phyloP scores from a whole-genome alignment of 1,284 basidiomycete genomes.

The Tremellales sp. region DNA sequence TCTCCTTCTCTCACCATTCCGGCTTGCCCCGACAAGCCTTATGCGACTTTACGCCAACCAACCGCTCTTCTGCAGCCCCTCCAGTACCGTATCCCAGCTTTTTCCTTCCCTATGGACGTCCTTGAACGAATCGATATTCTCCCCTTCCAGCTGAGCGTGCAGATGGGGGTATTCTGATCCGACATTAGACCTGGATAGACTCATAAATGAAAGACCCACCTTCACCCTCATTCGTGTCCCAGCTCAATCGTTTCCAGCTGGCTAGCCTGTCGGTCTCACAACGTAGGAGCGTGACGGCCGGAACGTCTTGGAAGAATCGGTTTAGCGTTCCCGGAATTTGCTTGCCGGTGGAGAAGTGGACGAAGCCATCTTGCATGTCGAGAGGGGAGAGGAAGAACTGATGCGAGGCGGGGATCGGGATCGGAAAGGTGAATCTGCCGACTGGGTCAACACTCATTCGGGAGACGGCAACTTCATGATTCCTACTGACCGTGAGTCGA shows the following conservation, averaged over 20 bases:
- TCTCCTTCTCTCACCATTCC: too few relatives aligned
- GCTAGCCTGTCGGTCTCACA: slow-evolving; percentile 42
- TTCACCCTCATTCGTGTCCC: slow-evolving; percentile 34
- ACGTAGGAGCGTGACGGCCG: slow-evolving; percentile 54
- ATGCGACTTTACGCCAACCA: slow-evolving; percentile 26
- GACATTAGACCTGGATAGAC: slow-evolving; percentile 40
- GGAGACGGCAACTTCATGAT: neutral
- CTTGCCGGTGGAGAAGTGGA: slow-evolving; percentile 60
- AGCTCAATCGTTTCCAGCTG: slow-evolving; percentile 36
- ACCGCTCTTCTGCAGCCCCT: slow-evolving; percentile 27
- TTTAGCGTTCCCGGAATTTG: slow-evolving; percentile 58
- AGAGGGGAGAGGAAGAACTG: slow-evolving; percentile 35
- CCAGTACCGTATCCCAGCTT: slow-evolving; percentile 48
- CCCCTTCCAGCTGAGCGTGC: slow-evolving; percentile 55
- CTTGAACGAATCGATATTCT: slow-evolving; percentile 50
- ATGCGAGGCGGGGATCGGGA: slow-evolving; percentile 38
- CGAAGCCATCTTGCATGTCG: slow-evolving; percentile 53
- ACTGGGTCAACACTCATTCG: neutral
- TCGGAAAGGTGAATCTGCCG: slow-evolving; percentile 35
- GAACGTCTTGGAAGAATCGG: slow-evolving; percentile 54
- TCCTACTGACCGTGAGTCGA: slow-evolving; percentile 31
- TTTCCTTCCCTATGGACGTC: slow-evolving; percentile 26
- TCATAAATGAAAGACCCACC: slow-evolving; percentile 24
- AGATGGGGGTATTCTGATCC: slow-evolving; percentile 58
- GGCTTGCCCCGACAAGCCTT: too few relatives aligned